These are phyloP conservation scores for Sisymbrium irio DNA, from an alignment of 345 rosid species.

Conservation along the genomic window DNA sequence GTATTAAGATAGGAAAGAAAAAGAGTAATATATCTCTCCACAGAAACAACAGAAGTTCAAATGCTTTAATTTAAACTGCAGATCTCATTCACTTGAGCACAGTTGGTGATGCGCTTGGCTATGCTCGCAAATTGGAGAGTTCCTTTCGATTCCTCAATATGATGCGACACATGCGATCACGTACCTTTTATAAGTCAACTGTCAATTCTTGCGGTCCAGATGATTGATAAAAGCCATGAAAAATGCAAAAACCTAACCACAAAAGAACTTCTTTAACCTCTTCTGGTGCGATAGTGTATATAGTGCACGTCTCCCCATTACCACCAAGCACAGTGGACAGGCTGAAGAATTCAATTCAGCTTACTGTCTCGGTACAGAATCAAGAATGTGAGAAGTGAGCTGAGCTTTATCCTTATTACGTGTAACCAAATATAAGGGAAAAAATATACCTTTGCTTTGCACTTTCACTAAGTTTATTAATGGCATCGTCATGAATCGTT, in stretches of 20 bases:
- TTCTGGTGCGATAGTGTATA: constrained; percentile 97
- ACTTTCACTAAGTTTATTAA: constrained; percentile 85
- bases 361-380: constrained; percentile 98
- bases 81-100: too few species aligned
- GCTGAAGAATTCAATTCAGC: constrained; percentile 94
- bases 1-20: not conserved
- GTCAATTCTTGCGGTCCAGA: too few species aligned
- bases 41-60: too few species aligned
- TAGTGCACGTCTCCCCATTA: constrained; percentile 91
- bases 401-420: not conserved
- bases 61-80: too few species aligned
- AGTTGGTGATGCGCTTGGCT: too few species aligned
- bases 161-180: too few species aligned
- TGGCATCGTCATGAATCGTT: constrained; percentile 95
- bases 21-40: not conserved
- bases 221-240: too few species aligned
- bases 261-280: constrained; percentile 51
- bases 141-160: too few species aligned
- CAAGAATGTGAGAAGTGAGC: constrained; percentile 16
- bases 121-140: too few species aligned
- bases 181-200: too few species aligned
- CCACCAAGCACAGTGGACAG: constrained; percentile 94
- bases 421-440: not conserved
- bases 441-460: constrained; percentile 30
- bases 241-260: too few species aligned